phyloP scores from a whole-genome alignment of 352 stramenopile species.

The Phytophthora foliorum region DNA sequence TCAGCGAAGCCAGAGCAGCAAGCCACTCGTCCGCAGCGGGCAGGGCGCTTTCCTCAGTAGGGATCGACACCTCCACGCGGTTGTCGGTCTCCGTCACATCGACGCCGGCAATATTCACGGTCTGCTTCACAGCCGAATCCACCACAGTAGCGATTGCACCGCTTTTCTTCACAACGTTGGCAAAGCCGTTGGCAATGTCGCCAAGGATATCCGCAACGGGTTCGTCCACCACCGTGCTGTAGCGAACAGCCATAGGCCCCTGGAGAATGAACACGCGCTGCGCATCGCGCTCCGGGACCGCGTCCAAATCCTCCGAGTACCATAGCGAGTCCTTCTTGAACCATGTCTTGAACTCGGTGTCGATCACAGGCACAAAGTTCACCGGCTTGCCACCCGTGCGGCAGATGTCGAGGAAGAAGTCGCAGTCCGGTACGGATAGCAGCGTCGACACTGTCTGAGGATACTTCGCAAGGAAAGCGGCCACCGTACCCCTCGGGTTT shows the following conservation, averaged over 20 bases:
- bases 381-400: conserved; percentile 87
- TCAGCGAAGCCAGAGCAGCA: conserved; percentile 38
- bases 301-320: conserved; percentile 92
- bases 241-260: conserved; percentile 82
- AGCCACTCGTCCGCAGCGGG: conserved; percentile 57
- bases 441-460: conserved; percentile 62
- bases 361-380: conserved; percentile 88
- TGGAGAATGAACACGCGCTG: conserved; percentile 90
- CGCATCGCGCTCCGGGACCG: conserved; percentile 76
- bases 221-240: conserved; percentile 80
- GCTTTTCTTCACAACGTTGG: conserved; percentile 49
- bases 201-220: conserved; percentile 83
- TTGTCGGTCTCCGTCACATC: conserved; percentile 34
- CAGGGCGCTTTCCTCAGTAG: conserved; percentile 28
- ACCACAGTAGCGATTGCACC: conserved; percentile 13
- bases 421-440: conserved; percentile 76
- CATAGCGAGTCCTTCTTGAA: conserved; percentile 94
- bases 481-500: conserved; percentile 55
- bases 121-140: conserved; percentile 10
- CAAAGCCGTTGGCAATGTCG: conserved; percentile 69
- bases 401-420: conserved; percentile 89
- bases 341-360: conserved; percentile 86
- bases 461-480: conserved; percentile 63
- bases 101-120: conserved; percentile 33
- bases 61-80: conserved; percentile 43